Evolutionary conservation across 2,329 filamentous ascomycete species (phyloP).

Genomic region (Talaromyces piceae): DNA sequence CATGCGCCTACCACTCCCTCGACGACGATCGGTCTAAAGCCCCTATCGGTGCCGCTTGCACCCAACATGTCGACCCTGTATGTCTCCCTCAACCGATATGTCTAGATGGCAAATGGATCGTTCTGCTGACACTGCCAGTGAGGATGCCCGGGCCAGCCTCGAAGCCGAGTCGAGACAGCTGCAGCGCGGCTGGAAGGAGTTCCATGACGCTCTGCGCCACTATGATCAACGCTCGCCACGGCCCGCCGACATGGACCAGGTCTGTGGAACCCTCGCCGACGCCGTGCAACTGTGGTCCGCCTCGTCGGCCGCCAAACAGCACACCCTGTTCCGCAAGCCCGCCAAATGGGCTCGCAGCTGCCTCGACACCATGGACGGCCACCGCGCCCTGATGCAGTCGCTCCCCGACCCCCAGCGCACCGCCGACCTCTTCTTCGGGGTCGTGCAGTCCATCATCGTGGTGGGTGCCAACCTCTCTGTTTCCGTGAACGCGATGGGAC

Average conservation of each 20-base stretch:
- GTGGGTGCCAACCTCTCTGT: slow-evolving; percentile 14
- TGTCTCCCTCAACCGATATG: not conserved
- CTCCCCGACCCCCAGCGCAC: slow-evolving; percentile 23
- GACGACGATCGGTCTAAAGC: not conserved
- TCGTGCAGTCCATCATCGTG: slow-evolving; percentile 30
- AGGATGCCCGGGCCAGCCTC: slow-evolving; percentile 16
- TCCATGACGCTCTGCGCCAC: slow-evolving; percentile 22
- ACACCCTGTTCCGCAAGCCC: slow-evolving; percentile 19
- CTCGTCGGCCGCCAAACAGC: slow-evolving; percentile 16
- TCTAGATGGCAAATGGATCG: not conserved
- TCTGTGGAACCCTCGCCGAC: slow-evolving; percentile 17
- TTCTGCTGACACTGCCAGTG: not conserved
- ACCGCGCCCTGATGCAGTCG: slow-evolving; percentile 19
- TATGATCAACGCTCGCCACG: slow-evolving; percentile 20
- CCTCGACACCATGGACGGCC: slow-evolving; percentile 22
- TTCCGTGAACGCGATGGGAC: not conserved
- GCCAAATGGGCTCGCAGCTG: slow-evolving; percentile 23
- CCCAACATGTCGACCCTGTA: not conserved
- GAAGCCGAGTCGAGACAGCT: slow-evolving; percentile 34
- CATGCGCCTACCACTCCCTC: not conserved
- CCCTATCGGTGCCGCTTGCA: not conserved
- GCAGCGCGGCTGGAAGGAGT: slow-evolving; percentile 28
- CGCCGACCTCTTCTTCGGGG: slow-evolving; percentile 27
- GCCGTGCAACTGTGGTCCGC: slow-evolving; percentile 24
- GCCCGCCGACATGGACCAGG: slow-evolving; percentile 23